phyloP scores from a whole-genome alignment of 768 basidiomycete genomes.

The Tylopilus sp. region DNA sequence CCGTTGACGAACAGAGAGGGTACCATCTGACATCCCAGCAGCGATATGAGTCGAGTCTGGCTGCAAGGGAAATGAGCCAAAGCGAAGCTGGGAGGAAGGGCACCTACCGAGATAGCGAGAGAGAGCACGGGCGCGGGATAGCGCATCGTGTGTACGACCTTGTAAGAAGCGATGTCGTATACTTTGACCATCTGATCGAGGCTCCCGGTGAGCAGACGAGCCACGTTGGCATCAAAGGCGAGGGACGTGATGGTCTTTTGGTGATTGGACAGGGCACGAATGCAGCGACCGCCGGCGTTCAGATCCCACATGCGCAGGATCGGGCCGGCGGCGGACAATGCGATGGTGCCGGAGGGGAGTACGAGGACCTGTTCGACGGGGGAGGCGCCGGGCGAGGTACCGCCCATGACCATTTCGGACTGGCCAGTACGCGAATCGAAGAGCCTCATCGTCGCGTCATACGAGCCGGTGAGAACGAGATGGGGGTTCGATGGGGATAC shows the following conservation, averaged over 20 bases:
- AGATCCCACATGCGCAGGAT: constrained; percentile 96
- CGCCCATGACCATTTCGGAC: constrained; percentile 81
- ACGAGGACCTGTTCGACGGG: constrained; percentile 93
- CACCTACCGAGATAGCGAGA: constrained; percentile 78
- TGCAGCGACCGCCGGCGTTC: constrained; percentile 84
- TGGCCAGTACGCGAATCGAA: constrained; percentile 83
- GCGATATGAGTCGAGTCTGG: constrained; percentile 96
- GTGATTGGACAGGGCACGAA: constrained; percentile 91
- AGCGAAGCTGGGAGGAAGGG: neutral
- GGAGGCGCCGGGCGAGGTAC: constrained; percentile 24
- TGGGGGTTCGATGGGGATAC: constrained; percentile 80
- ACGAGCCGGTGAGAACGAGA: constrained; percentile 88
- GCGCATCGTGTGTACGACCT: constrained; percentile 97
- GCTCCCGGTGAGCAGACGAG: constrained; percentile 82
- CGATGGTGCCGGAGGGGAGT: constrained; percentile 86
- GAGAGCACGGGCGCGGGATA: constrained; percentile 92
- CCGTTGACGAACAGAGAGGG: constrained; percentile 91
- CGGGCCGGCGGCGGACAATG: constrained; percentile 84
- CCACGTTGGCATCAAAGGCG: constrained; percentile 71
- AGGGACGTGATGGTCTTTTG: constrained; percentile 96
- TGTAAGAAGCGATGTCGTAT: constrained; percentile 91
- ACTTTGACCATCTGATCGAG: constrained; percentile 99
- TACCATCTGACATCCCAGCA: constrained; percentile 97
- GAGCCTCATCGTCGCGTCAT: constrained; percentile 86
- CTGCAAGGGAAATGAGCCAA: constrained; percentile 38